A percentile compares a stretch with the other conserved stretches of the same genome.
phyloP scores from a whole-genome alignment of 495 filamentous ascomycete species.

The Neurospora sp. region DNA sequence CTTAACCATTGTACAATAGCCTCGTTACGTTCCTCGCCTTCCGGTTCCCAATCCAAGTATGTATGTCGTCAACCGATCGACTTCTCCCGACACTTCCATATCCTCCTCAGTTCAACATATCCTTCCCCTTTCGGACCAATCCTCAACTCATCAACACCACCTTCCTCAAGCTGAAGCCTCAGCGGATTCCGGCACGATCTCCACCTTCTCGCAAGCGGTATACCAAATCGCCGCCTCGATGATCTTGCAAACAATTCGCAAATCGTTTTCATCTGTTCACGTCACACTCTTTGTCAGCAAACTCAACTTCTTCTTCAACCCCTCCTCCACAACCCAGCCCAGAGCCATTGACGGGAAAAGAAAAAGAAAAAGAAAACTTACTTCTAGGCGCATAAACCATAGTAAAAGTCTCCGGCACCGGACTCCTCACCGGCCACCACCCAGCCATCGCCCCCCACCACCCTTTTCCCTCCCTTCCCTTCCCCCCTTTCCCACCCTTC shows the following conservation, averaged over 20 bases:
- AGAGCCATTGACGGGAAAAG: neutral
- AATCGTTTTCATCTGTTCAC: slow-evolving; percentile 45
- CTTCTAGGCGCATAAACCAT: slow-evolving; percentile 77
- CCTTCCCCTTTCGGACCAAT: neutral
- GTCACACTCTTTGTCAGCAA: neutral
- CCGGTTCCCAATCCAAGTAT: neutral
- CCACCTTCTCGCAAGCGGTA: slow-evolving; percentile 31
- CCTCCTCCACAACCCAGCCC: too few relatives aligned
- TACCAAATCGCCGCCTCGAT: slow-evolving; percentile 62
- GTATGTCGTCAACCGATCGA: neutral
- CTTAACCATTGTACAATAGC: neutral
- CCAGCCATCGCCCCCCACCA: neutral
- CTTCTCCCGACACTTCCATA: neutral
- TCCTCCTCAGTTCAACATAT: neutral
- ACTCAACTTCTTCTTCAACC: too few relatives aligned
- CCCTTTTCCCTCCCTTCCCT: neutral
- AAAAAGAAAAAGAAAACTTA: slow-evolving; percentile 1
- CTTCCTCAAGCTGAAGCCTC: neutral
- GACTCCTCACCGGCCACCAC: slow-evolving; percentile 33
- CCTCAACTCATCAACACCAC: neutral
- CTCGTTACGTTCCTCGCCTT: neutral
- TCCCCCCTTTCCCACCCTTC: neutral
- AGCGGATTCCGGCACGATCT: slow-evolving; percentile 16
- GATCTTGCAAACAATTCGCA: slow-evolving; percentile 59
- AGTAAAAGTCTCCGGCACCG: slow-evolving; percentile 57